These are phyloP conservation scores for Pseudopithomyces maydicus DNA, from an alignment of 2,329 filamentous ascomycete species.

Conservation along the genomic window DNA sequence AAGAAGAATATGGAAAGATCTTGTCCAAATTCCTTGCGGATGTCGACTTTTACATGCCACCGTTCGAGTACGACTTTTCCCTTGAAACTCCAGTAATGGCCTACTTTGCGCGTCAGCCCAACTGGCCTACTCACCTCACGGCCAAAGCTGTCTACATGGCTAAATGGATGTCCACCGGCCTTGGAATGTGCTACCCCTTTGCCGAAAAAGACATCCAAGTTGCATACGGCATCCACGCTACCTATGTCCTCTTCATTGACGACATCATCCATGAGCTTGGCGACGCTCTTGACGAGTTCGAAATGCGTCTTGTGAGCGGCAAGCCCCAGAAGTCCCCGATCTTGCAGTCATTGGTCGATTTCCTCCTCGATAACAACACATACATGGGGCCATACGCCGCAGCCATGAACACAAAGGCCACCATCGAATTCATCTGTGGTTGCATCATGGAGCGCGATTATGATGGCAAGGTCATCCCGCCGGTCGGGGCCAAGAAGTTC, in stretches of 20 bases:
- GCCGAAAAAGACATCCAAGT: slow-evolving; percentile 15
- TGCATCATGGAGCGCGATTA: slow-evolving; percentile 18
- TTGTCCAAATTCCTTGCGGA: slow-evolving; percentile 15
- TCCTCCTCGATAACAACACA: slow-evolving; percentile 8
- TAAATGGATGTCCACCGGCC: slow-evolving; percentile 19
- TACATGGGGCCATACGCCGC: slow-evolving; percentile 16
- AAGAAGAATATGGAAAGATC: slow-evolving; percentile 16
- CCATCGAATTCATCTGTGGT: slow-evolving; percentile 17
- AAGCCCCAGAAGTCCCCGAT: slow-evolving; percentile 20
- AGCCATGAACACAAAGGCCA: slow-evolving; percentile 19
- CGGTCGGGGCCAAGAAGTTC: slow-evolving; percentile 17
- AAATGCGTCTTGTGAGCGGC: slow-evolving; percentile 13
- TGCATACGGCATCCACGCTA: slow-evolving; percentile 18
- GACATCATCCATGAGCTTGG: slow-evolving; percentile 19
- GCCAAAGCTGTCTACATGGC: slow-evolving; percentile 16
- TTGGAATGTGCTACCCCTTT: slow-evolving; percentile 20
- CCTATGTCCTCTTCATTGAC: slow-evolving; percentile 19
- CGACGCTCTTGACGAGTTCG: slow-evolving; percentile 15
- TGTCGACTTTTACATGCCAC: slow-evolving; percentile 18
- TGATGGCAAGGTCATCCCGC: slow-evolving; percentile 15
- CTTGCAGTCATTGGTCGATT: slow-evolving; percentile 15
- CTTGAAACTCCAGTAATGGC: slow-evolving; percentile 14
- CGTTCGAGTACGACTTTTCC: slow-evolving; percentile 15
- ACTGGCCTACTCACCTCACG: slow-evolving; percentile 15
- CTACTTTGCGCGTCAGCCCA: slow-evolving; percentile 14